Percentiles rank a stretch among this genome's conserved stretches.
Conservation (phyloP, 768 basidiomycete genomes). For the Jaapia argillacea region DNA sequence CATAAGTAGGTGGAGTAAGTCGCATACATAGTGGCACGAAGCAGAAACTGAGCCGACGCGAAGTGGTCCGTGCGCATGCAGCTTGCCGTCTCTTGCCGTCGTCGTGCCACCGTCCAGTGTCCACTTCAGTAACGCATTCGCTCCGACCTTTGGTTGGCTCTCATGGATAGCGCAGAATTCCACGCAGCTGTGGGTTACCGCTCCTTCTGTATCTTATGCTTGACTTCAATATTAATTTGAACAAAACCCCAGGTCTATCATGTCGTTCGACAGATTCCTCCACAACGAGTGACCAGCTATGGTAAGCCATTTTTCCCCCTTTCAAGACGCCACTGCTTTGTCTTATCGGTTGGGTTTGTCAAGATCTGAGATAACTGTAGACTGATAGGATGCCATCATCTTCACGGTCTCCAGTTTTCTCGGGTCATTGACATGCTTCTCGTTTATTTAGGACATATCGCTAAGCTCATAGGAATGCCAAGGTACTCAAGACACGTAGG, state of each 20-base stretch:
- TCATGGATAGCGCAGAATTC: conserved; percentile 58
- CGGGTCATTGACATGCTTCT: neutral
- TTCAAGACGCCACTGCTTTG: neutral
- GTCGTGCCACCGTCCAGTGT: no score
- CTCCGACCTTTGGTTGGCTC: no score
- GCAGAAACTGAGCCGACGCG: no score
- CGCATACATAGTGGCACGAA: no score
- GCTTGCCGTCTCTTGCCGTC: no score
- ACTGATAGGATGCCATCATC: no score
- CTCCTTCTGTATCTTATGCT: neutral
- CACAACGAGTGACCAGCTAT: conserved; percentile 63
- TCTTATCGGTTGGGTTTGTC: neutral
- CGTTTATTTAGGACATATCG: conserved; percentile 52
- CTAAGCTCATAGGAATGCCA: conserved; percentile 74
- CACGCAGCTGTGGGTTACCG: conserved; percentile 39
- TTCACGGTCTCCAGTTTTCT: no score
- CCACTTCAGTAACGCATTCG: no score
- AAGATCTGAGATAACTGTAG: no score
- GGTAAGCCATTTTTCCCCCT: conserved; percentile 28
- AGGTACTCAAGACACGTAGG: conserved; percentile 74
- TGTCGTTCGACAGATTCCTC: conserved; percentile 60
- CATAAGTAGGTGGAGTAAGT: no score
- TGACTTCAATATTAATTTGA: neutral
- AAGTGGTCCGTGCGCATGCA: no score
- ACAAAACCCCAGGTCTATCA: conserved; percentile 50